phyloP scores from a whole-genome alignment of 345 rosid genomes.

The Eucalyptus tenuipes region DNA sequence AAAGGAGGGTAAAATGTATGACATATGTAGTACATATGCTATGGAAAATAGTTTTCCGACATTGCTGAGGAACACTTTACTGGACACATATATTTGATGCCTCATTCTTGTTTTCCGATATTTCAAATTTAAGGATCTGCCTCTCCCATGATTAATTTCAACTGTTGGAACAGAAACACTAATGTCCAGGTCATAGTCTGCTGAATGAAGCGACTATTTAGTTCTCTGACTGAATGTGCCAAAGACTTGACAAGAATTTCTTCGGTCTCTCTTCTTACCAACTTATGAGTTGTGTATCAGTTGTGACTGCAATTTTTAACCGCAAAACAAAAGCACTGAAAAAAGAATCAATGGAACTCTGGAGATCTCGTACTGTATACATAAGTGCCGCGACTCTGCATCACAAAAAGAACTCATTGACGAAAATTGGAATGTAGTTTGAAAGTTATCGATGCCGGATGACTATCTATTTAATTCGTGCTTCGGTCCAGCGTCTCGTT shows the following conservation, averaged over 20 bases:
- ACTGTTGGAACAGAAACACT: not conserved
- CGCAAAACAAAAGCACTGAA: not conserved
- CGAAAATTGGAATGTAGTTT: not conserved
- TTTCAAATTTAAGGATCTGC: not conserved
- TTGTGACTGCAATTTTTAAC: not conserved
- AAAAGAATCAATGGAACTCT: not conserved
- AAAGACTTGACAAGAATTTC: not conserved
- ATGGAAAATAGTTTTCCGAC: not conserved
- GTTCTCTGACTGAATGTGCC: not conserved
- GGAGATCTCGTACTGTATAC: not conserved
- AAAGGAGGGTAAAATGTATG: not conserved
- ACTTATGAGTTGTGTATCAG: not conserved
- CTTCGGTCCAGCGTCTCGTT: constrained; percentile 6
- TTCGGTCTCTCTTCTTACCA: not conserved
- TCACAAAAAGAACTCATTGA: rapidly evolving
- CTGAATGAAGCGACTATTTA: not conserved
- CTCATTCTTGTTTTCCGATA: not conserved
- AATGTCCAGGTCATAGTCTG: not conserved
- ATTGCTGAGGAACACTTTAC: not conserved
- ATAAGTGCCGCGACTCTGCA: not conserved
- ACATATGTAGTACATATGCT: not conserved
- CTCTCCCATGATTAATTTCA: not conserved
- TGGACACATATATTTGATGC: not conserved
- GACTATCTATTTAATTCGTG: not conserved
- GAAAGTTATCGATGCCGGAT: not conserved